phyloP scores from a whole-genome alignment of 2,329 filamentous ascomycete genomes.

The Neonectria magnoliae region DNA sequence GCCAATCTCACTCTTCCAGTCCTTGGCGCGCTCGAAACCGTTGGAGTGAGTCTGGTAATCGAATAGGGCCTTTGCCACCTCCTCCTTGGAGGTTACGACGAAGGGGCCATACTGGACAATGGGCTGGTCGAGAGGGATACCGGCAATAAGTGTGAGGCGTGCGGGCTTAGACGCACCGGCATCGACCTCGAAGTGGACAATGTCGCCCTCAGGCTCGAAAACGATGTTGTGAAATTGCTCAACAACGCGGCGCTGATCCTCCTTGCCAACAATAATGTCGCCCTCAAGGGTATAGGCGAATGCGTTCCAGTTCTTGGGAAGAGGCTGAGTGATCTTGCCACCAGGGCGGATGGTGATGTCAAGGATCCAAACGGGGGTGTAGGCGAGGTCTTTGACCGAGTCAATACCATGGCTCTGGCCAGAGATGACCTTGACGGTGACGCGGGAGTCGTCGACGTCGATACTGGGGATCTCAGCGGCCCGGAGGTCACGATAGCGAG shows the following conservation, averaged over 20 bases:
- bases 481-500: conserved; percentile 87
- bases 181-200: conserved; percentile 75
- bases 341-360: conserved; percentile 85
- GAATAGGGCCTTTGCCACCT: conserved; percentile 79
- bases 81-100: conserved; percentile 76
- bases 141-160: conserved; percentile 76
- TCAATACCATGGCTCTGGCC: conserved; percentile 87
- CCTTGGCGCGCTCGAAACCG: conserved; percentile 81
- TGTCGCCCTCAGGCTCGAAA: conserved; percentile 82
- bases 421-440: conserved; percentile 89
- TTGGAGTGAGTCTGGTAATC: conserved; percentile 79
- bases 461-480: conserved; percentile 81
- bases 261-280: conserved; percentile 69
- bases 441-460: conserved; percentile 76
- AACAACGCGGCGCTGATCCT: conserved; percentile 62
- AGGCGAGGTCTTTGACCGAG: conserved; percentile 88
- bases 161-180: conserved; percentile 68
- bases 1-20: conserved; percentile 88
- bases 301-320: conserved; percentile 87
- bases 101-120: conserved; percentile 89
- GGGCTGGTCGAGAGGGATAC: conserved; percentile 81
- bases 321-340: conserved; percentile 76
- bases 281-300: conserved; percentile 90
- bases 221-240: conserved; percentile 87
- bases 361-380: conserved; percentile 96